Base-by-base conservation (phyloP, 805 yeast species). In the Candida dajiaensis region DNA sequence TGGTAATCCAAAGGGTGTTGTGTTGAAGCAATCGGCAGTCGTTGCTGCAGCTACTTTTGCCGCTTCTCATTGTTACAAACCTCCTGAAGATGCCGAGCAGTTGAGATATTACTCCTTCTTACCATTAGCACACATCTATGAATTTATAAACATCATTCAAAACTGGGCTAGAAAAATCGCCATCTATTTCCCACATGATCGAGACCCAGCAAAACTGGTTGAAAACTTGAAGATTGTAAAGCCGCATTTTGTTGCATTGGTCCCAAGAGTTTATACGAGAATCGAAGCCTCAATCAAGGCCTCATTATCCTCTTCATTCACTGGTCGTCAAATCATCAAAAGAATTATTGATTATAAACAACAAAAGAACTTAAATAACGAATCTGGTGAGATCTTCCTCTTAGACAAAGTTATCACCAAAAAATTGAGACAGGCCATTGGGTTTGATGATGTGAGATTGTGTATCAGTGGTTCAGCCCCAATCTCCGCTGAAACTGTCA, bases 1-100 rank as follows among this genome's bases (percentile, higher is more conserved):
- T 3, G 83, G 83, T 6, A 57, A 70, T n/a, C 85, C 85, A 37
- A 80, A 80, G 59, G 85, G 85, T 28, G 84, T 74, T n/a, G 67
- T 73, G 11, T 44, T 70, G 2, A 64, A 75, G 9, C 83, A 80
- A 36, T 53, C 56, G 4, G 69, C 67, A 52, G 70, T 72, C 18
- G 65, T 71, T 20, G 67, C 79, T 6, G 61, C 64, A 3, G 68
- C 77, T 19, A 33, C 48, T 11, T 46, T 49, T 41, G 26, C 40
- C 19, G 25, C 39, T 11, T 25, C n/a, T 3, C 50, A 20, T 40
- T 45, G 41, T 38, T 50, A 42, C 19, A 29, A 76, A 2, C 41
- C 23, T 15, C 25, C 25, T 18, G 57, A 56, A 29, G 52, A 48
- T 19, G 49, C 48, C 11, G 44, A 53, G 21, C 70, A 65, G 46